A percentile compares a stretch with the other conserved stretches of the same genome.
phyloP scores from a whole-genome alignment of 176 grass and related monocot genomes.

The Eleusine indica region DNA sequence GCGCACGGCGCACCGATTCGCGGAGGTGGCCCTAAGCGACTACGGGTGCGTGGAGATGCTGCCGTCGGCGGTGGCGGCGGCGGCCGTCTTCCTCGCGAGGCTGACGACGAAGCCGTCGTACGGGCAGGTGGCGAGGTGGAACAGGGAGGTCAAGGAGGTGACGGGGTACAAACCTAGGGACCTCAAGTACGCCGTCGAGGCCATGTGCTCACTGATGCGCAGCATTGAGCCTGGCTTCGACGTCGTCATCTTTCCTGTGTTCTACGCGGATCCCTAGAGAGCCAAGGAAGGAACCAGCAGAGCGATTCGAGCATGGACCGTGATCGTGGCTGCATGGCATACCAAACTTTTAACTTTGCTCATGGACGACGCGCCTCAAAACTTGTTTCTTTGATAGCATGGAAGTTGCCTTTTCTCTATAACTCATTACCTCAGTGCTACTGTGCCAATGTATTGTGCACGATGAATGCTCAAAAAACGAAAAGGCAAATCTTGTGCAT shows the following conservation, averaged over 20 bases:
- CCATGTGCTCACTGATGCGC: background rate
- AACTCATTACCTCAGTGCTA: background rate
- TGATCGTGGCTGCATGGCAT: background rate
- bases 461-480: background rate
- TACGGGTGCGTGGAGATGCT: conserved; percentile 6
- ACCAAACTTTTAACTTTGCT: background rate
- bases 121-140: background rate
- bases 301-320: background rate
- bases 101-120: background rate
- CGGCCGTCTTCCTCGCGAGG: conserved; percentile 38
- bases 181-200: background rate
- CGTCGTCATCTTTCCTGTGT: background rate
- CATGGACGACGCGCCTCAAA: background rate
- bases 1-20: background rate
- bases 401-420: background rate
- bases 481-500: background rate
- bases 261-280: background rate
- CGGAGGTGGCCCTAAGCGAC: background rate
- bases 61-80: conserved; percentile 40
- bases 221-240: background rate
- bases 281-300: background rate
- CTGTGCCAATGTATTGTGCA: background rate
- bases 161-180: conserved; percentile 36
- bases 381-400: background rate
- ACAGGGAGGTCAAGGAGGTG: conserved; percentile 9